Evolutionary conservation across 768 basidiomycete species (phyloP).

Genomic region (Crassisporium funariophilum): DNA sequence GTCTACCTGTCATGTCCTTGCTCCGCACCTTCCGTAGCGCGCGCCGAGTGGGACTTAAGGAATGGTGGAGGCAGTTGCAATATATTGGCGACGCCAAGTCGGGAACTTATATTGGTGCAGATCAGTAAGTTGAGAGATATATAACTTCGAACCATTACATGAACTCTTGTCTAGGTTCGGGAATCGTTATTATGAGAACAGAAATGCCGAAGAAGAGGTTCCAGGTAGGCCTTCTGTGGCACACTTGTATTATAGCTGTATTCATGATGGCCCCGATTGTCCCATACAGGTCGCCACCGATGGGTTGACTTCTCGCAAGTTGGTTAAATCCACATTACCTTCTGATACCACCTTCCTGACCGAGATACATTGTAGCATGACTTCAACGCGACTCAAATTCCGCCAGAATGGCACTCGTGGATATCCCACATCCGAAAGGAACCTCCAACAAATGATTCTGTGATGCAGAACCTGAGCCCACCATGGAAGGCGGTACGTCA

Average conservation of each 20-base stretch:
- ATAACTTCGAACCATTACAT: constrained; percentile 7
- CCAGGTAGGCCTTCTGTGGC: constrained; percentile 61
- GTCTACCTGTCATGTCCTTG: constrained; percentile 63
- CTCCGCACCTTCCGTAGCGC: constrained; percentile 76
- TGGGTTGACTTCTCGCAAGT: constrained; percentile 96
- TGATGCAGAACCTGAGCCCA: constrained; percentile 69
- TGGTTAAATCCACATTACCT: constrained; percentile 16
- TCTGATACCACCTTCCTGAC: constrained; percentile 4
- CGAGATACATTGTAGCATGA: constrained; percentile 55
- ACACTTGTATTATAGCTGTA: background rate
- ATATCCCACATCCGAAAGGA: constrained; percentile 85
- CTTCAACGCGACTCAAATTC: constrained; percentile 90
- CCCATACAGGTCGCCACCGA: constrained; percentile 77
- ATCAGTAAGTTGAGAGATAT: constrained; percentile 65
- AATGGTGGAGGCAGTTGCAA: constrained; percentile 92
- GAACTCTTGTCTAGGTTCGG: constrained; percentile 66
- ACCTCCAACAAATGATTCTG: constrained; percentile 73
- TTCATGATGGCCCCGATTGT: background rate
- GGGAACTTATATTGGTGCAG: constrained; percentile 72
- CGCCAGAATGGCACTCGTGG: constrained; percentile 98
- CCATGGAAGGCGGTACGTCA: constrained; percentile 80
- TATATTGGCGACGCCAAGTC: constrained; percentile 95
- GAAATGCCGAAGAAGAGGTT: constrained; percentile 82
- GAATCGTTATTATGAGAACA: constrained; percentile 93
- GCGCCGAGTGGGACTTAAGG: constrained; percentile 71